Evolutionary conservation across 2,329 filamentous ascomycete genomes (phyloP), one percentile per base, ranked within the genome.

Genomic region (Botrytis medusae): DNA sequence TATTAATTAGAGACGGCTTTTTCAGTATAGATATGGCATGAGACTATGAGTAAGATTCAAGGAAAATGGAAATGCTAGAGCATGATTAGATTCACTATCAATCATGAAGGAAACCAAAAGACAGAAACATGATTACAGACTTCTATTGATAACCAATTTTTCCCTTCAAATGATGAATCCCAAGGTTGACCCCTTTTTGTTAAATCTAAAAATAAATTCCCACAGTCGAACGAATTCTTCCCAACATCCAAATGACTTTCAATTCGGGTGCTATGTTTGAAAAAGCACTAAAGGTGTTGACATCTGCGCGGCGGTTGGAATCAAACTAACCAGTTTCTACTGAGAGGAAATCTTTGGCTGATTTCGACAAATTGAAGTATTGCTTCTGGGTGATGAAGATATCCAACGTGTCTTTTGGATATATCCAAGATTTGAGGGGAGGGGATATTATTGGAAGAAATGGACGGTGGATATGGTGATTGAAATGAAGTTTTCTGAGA

Each of bases 271-370:
- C 2, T 18, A 18, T 4, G 6, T 57, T 2, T 0, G 6, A 16
- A 4, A 57, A 4, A 14, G 14, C 51, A 57, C 3, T 4, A 29
- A 57, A 29, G 3, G 7, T 29, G n/a, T 7, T 57, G 14, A 18
- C 1, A 29, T 32, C 0, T 57, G 1, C 51, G 1, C 14, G 7
- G 14, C 6, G 14, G 1, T 16, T 32, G 2, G 6, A 6, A 29
- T 8, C 51, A 29, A 18, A 18, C 14, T 1, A 57, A 8, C 1
- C 6, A 18, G 18, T 16, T 57, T 32, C n/a, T 18, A 18, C 14
- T 9, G 0, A 18, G 16, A 29, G 14, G 0, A 32, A 32, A 0
- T 29, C 14, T 32, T 57, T 57, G 14, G 1, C 9, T 16, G 16
- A 4, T 29, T 10, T 57, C n/a, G 4, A 32, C 8, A 18, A 18